These are phyloP conservation scores for Heterobasidion irregulare DNA, from an alignment of 1,284 basidiomycete species.

Conservation along the genomic window DNA sequence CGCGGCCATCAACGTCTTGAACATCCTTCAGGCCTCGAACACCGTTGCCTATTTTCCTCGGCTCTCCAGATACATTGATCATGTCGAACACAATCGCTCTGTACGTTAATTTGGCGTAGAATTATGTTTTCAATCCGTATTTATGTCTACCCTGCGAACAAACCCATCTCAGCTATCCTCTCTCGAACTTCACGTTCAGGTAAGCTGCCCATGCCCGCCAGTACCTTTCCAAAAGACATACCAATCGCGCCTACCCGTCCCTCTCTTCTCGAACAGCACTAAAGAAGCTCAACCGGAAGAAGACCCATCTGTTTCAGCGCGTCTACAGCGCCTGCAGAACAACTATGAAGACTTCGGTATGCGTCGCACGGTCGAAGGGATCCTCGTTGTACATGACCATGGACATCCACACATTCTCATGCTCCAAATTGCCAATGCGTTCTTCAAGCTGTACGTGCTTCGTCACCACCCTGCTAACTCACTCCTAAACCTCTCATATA, in stretches of 20 bases:
- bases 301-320: conserved; percentile 88
- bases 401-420: conserved; percentile 95
- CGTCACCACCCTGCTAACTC: background rate
- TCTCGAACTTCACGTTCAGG: conserved; percentile 89
- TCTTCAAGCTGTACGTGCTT: conserved; percentile 89
- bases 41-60: too few relatives aligned
- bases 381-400: conserved; percentile 92
- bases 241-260: background rate
- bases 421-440: conserved; percentile 97
- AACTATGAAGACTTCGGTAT: conserved; percentile 97
- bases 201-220: conserved; percentile 13
- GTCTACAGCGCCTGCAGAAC: conserved; percentile 84
- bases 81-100: conserved; percentile 76
- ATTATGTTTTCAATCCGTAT: background rate
- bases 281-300: conserved; percentile 96
- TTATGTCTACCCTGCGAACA: background rate
- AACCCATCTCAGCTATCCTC: conserved; percentile 48
- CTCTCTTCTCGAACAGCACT: conserved; percentile 39
- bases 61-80: too few relatives aligned
- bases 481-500: background rate
- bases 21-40: too few relatives aligned
- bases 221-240: background rate
- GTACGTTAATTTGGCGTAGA: conserved; percentile 30
- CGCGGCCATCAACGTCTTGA: too few relatives aligned
- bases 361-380: conserved; percentile 92